Conservation (phyloP, 2,329 filamentous ascomycete species). For the Berkeleyomyces rouxiae region DNA sequence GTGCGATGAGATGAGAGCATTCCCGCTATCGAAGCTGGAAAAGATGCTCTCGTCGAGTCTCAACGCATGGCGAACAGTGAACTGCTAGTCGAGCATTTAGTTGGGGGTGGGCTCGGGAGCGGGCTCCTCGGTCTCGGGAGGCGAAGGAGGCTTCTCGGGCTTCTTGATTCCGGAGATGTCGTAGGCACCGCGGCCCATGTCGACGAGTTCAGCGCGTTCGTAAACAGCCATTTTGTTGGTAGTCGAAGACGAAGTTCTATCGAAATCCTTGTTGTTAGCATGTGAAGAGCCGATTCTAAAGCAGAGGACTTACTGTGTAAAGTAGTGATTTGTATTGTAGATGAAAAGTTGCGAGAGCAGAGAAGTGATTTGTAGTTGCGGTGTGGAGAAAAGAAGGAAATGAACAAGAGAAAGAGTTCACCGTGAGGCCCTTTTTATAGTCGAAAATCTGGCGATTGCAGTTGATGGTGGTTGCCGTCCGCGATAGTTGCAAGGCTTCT, state of each 20-base stretch:
- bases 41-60: background rate
- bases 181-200: slow-evolving; percentile 36
- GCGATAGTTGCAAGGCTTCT: background rate
- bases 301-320: background rate
- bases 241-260: background rate
- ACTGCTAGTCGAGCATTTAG: background rate
- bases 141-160: slow-evolving; percentile 24
- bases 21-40: background rate
- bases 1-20: background rate
- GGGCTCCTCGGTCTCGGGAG: slow-evolving; percentile 16
- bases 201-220: slow-evolving; percentile 20
- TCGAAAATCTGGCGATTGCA: background rate
- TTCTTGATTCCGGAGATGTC: slow-evolving; percentile 34
- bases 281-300: no score
- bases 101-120: slow-evolving; percentile 2
- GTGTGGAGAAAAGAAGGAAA: background rate
- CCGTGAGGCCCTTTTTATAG: background rate
- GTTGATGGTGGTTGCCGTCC: background rate
- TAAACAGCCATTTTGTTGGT: slow-evolving; percentile 22
- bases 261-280: background rate
- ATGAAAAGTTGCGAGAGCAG: background rate
- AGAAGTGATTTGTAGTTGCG: background rate
- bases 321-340: background rate
- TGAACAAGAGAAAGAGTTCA: background rate
- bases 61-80: background rate